Base-by-base conservation (phyloP, 2,329 filamentous ascomycete genomes). In the Mariannaea elegans region DNA sequence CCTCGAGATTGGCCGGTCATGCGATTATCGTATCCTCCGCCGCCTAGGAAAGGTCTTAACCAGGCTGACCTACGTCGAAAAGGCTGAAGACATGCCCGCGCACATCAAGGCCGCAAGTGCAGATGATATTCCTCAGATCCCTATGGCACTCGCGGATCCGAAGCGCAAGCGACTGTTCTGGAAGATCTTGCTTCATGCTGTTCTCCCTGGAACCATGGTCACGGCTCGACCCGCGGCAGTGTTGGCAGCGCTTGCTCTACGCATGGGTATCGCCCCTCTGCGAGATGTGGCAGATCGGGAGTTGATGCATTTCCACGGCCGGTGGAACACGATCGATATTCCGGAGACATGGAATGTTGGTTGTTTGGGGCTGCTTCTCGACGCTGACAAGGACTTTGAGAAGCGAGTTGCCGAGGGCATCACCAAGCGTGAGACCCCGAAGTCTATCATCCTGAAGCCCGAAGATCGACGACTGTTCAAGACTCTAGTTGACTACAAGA, bases 1-100 rank as follows among this genome's bases (percentile, higher is more conserved):
- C 10, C 72, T 84, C 1, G 82, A 84, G 55, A 83, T 85, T 58
- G 80, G 80, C 7, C 74, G 82, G 12, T 84, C 81, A 0, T 85
- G 82, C 65, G 77, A 84, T 49, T 73, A 77, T 48, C 73, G 72
- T 3, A 80, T 84, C 47, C 75, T 84, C 2, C 77, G 77, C 12
- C 78, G 82, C 0, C 72, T 85, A 2, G 80, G 82, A 7, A 76
- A 74, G 27, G 76, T 83, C 5, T 71, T 85, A 10, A 82, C 81
- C 0, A 77, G 75, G 4, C 65, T 84, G 4, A 80, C 78, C 2
- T 83, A 80, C 61, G 77, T 80, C 7, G 66, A 73, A 23, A 75
- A 75, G 2, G 67, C 72, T 27, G 71, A 73, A 1, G 76, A 80
- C 4, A 70, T 84, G 19, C 81, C 82, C 1, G 73, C 69, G 0